Conservation (phyloP, 306 rosid species). For the Lupinus albus region DNA sequence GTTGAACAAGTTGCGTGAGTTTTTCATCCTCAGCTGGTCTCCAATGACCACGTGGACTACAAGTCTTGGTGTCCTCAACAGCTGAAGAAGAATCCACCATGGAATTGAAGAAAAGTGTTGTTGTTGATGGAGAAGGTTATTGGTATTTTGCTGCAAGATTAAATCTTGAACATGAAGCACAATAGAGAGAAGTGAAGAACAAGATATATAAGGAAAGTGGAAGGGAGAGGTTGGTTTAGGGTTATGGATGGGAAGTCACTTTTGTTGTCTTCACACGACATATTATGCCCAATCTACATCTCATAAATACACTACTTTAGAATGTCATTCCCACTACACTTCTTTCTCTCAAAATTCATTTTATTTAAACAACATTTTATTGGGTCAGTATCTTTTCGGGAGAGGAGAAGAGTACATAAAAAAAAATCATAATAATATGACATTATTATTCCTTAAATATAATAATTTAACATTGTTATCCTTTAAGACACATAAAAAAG, state of each 20-base stretch:
- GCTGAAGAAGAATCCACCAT: constrained; percentile 65
- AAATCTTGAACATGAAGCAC: constrained; percentile 50
- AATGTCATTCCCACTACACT: constrained; percentile 37
- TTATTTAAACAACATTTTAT: no score
- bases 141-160: constrained; percentile 23
- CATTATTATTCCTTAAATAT: no score
- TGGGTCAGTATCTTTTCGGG: no score
- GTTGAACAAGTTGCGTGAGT: constrained; percentile 76
- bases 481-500: no score
- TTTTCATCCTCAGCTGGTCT: constrained; percentile 87
- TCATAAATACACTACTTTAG: constrained; percentile 24
- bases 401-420: no score
- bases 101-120: constrained; percentile 38
- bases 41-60: constrained; percentile 95
- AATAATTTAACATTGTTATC: no score
- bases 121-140: not conserved
- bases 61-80: constrained; percentile 54
- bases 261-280: constrained; percentile 99
- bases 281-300: constrained; percentile 43
- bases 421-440: no score
- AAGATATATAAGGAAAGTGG: constrained; percentile 65
- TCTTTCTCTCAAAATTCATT: not conserved
- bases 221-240: constrained; percentile 83
- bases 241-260: constrained; percentile 97
- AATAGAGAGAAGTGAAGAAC: constrained; percentile 40